phyloP scores from a whole-genome alignment of 495 filamentous ascomycete species.

The Astrocystis sublimbata region DNA sequence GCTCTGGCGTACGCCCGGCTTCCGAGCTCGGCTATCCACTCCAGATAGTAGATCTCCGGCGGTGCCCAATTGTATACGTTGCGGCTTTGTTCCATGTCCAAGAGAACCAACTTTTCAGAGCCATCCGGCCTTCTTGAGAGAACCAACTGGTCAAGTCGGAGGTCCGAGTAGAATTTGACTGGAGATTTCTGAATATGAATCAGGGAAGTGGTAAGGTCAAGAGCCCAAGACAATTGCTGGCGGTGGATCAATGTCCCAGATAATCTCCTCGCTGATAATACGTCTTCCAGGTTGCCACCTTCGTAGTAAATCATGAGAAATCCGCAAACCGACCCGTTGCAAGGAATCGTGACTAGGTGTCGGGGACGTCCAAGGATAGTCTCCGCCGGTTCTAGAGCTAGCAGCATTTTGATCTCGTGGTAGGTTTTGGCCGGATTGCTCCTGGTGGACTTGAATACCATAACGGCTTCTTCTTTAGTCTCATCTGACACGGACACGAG shows the following conservation, averaged over 20 bases:
- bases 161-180: constrained; percentile 38
- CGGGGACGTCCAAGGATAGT: constrained; percentile 32
- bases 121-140: neutral
- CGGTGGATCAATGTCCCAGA: constrained; percentile 5
- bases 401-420: constrained; percentile 42
- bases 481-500: neutral
- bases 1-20: neutral
- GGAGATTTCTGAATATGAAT: constrained; percentile 32
- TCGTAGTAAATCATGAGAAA: constrained; percentile 36
- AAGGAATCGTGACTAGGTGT: constrained; percentile 34
- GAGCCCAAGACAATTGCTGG: constrained; percentile 32
- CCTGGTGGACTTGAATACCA: neutral
- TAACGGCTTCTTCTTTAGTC: neutral
- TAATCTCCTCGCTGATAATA: constrained; percentile 17
- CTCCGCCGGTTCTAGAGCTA: constrained; percentile 28
- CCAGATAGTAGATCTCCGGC: constrained; percentile 37
- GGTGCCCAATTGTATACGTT: constrained; percentile 36
- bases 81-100: constrained; percentile 40
- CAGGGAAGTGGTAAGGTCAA: constrained; percentile 31
- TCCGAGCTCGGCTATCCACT: constrained; percentile 17
- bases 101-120: constrained; percentile 22
- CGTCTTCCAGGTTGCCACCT: constrained; percentile 30
- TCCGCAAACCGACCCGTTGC: constrained; percentile 33
- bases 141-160: constrained; percentile 42
- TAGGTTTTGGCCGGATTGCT: constrained; percentile 19